Base-by-base conservation (phyloP, 2,329 filamentous ascomycete species). In the Lithohypha guttulata region DNA sequence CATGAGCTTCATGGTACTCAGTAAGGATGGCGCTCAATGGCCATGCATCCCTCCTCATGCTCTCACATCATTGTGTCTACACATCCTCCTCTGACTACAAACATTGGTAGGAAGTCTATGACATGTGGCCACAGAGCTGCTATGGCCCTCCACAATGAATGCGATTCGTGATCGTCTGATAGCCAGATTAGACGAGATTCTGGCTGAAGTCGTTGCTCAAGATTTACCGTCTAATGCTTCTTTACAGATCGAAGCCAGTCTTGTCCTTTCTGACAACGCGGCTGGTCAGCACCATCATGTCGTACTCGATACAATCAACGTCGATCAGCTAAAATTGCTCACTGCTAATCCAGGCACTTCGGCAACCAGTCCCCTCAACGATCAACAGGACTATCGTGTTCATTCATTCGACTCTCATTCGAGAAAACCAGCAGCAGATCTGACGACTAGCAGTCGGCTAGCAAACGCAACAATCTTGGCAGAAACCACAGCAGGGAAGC, bases 221-320 rank as follows among this genome's bases (percentile, higher is more conserved):
- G 34, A 28, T 7, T 19, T 26, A 10, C 34, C 34, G n/a, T 15
- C 18, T 8, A 27, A 29, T 3, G 28, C 34, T 6, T 26, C 19
- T 17, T 20, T 37, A 20, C 34, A 28, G 15, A 29, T 37, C 15
- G 34, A 37, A 37, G 34, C 34, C 11, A 37, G 21, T 13, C 22
- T 37, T 28, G 34, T 37, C 14, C 23, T 37, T n/a, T 26, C 34
- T 8, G 17, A 27, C 19, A 17, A 27, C 17, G 22, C 17, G 9
- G n/a, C 23, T 6, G 23, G 34, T 37, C n/a, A 9, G n/a, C 11
- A n/a, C 3, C 9, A 23, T 6, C 14, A 23, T 4, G 29, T 39
- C 17, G 13, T 39, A 2, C 27, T 39, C 22, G 36, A 39, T 28
- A 23, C 36, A 5, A 39, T 39, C 20, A 15, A 33, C 28, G 27